These are phyloP conservation scores for Mycena vitilis DNA, from an alignment of 768 basidiomycete genomes.

Conservation along the genomic window DNA sequence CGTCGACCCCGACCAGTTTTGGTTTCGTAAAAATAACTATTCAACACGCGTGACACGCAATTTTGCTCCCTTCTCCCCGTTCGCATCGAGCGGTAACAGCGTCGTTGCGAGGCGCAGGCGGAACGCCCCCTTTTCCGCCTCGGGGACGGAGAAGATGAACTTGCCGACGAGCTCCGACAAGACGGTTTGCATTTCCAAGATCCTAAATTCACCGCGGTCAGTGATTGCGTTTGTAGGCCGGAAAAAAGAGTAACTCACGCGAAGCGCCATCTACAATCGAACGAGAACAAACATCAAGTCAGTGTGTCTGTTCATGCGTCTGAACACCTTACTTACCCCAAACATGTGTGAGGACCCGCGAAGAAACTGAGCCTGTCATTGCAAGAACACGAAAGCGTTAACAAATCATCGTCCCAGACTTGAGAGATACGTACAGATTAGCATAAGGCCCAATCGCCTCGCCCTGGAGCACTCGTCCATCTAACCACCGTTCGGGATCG, in stretches of 20 bases:
- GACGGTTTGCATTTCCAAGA: conserved; percentile 55
- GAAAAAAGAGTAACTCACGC: conserved; percentile 25
- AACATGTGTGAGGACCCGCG: conserved; percentile 24
- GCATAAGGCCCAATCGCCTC: conserved; percentile 39
- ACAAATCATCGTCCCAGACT: not conserved
- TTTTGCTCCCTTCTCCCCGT: conserved; percentile 23
- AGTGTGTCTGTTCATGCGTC: not conserved
- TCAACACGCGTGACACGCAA: conserved; percentile 18
- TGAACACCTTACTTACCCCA: conserved; percentile 17
- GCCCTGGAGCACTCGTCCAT: conserved; percentile 34
- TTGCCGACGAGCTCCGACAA: conserved; percentile 51
- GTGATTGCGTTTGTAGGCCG: not conserved
- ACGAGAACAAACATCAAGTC: not conserved
- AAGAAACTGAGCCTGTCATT: conserved; percentile 27
- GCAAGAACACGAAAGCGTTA: not conserved
- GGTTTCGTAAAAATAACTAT: no score
- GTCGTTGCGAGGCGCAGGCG: conserved; percentile 23
- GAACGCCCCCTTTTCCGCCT: conserved; percentile 17
- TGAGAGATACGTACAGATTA: conserved; percentile 42
- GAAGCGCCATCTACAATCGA: conserved; percentile 24
- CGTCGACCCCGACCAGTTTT: no score
- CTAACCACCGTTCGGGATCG: conserved; percentile 50
- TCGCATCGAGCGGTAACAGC: conserved; percentile 23
- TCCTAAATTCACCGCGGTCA: conserved; percentile 25
- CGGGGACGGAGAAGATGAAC: conserved; percentile 49